Evolutionary conservation across 2,329 filamentous ascomycete species (phyloP).

Genomic region (Hansfordia pulvinata): DNA sequence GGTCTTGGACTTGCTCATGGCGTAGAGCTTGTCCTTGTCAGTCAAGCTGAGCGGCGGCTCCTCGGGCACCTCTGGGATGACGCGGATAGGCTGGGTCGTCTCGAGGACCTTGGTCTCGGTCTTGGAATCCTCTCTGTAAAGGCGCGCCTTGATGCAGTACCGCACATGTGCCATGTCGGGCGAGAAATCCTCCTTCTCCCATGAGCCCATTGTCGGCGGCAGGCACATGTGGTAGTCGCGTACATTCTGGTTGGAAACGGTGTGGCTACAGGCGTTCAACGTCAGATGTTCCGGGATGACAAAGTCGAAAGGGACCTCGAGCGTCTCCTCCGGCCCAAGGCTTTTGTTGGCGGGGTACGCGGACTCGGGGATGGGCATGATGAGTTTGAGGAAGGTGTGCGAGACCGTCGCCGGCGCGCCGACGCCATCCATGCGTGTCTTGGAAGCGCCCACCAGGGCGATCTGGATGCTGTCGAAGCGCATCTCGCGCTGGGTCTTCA

Average conservation of each 20-base stretch:
- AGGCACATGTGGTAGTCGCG: conserved; percentile 37
- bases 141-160: conserved; percentile 36
- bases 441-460: conserved; percentile 34
- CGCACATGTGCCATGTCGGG: conserved; percentile 40
- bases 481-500: conserved; percentile 29
- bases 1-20: conserved; percentile 34
- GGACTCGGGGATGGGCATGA: conserved; percentile 25
- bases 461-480: conserved; percentile 38
- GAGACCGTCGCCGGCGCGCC: conserved; percentile 31
- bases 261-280: conserved; percentile 40
- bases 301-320: conserved; percentile 43
- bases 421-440: conserved; percentile 36
- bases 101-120: conserved; percentile 23
- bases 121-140: conserved; percentile 17
- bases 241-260: conserved; percentile 26
- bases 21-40: conserved; percentile 32
- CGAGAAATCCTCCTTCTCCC: conserved; percentile 39
- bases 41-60: conserved; percentile 37
- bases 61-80: conserved; percentile 36
- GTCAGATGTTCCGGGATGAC: conserved; percentile 44
- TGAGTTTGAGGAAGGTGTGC: conserved; percentile 29
- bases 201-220: conserved; percentile 37
- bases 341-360: conserved; percentile 31
- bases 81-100: conserved; percentile 28
- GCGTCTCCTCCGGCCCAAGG: conserved; percentile 32